Conservation (phyloP, 148 eudicot species). For the Vaccinium corymbosum region DNA sequence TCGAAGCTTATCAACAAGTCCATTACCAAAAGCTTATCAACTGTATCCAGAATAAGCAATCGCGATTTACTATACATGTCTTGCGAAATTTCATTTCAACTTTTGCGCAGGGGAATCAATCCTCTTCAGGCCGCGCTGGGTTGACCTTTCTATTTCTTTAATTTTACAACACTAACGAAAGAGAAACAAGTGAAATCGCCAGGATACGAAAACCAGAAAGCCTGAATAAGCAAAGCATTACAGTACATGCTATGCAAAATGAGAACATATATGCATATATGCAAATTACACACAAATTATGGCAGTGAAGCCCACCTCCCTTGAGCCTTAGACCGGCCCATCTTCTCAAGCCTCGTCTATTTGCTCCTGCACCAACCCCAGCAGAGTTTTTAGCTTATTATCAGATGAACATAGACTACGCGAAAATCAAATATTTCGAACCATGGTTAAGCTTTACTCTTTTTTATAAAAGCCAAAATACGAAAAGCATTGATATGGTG, state of each 20-base stretch:
- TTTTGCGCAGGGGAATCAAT: background rate
- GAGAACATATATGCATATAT: slow-evolving; percentile 4
- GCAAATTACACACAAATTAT: slow-evolving; percentile 8
- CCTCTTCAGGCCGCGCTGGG: background rate
- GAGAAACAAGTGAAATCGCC: background rate
- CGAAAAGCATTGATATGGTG: background rate
- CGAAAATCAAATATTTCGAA: background rate
- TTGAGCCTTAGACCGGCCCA: slow-evolving; percentile 7
- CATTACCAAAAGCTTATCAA: background rate
- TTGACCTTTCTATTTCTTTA: background rate
- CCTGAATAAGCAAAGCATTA: slow-evolving; percentile 4
- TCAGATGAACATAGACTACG: background rate
- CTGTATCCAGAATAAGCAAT: background rate
- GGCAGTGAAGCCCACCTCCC: slow-evolving; percentile 18
- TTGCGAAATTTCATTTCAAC: background rate
- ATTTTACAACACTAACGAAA: background rate
- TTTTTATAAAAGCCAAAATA: background rate
- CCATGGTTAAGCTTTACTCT: background rate
- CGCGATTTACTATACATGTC: background rate
- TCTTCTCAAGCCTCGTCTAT: slow-evolving; percentile 21
- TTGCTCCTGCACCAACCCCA: slow-evolving; percentile 19
- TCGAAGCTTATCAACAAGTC: background rate
- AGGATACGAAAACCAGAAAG: background rate
- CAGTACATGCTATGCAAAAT: slow-evolving; percentile 4
- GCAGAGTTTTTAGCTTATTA: background rate